Evolutionary conservation across 352 stramenopile species (phyloP).

Genomic region (Globisporangium camurandrum): DNA sequence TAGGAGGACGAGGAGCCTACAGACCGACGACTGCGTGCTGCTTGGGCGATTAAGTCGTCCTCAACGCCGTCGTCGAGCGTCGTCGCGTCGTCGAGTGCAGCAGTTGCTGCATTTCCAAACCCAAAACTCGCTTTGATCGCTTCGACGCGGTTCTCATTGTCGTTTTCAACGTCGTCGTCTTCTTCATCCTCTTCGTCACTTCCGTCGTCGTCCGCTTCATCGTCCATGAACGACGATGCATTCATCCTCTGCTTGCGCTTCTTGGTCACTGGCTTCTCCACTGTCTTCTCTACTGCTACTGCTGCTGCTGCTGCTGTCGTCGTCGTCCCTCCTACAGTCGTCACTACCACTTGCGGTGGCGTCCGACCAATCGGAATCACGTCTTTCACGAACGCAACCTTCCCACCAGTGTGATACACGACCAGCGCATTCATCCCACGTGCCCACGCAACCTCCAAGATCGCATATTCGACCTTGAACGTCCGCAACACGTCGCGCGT

Average conservation of each 20-base stretch:
- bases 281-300: not conserved
- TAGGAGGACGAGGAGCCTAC: too few species aligned
- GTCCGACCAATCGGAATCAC: conserved; percentile 48
- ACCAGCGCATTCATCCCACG: conserved; percentile 45
- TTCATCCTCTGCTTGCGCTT: conserved; percentile 20
- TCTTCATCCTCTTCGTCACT: conserved; percentile 20
- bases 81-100: conserved; percentile 4
- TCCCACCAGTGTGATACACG: conserved; percentile 49
- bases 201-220: conserved; percentile 32
- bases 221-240: conserved; percentile 33
- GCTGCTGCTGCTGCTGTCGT: not conserved
- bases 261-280: conserved; percentile 8
- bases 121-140: conserved; percentile 81
- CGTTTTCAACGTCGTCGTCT: conserved; percentile 37
- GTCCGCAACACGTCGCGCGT: conserved; percentile 42
- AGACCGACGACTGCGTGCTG: conserved; percentile 3
- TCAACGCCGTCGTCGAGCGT: conserved; percentile 21
- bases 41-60: not conserved
- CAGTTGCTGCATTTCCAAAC: conserved; percentile 31
- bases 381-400: conserved; percentile 58
- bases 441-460: conserved; percentile 54
- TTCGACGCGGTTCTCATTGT: conserved; percentile 63
- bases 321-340: not conserved
- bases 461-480: conserved; percentile 51
- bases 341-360: conserved; percentile 25